These are phyloP conservation scores for Solanum verrucosum DNA, from an alignment of 257 asterid genomes.

Conservation along the genomic window DNA sequence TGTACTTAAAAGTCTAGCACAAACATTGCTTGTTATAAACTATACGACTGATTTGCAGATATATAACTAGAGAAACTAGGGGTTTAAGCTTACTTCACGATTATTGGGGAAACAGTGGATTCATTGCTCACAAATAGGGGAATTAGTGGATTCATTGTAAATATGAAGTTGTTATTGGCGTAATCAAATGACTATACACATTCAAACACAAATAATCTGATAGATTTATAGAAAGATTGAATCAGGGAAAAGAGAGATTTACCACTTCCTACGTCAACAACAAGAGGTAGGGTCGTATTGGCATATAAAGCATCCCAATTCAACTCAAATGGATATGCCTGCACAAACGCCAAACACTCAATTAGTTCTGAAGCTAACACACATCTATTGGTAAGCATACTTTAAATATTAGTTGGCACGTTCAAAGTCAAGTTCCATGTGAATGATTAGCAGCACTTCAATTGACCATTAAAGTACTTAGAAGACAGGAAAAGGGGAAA, in stretches of 20 bases:
- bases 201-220: neutral
- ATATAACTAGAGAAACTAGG: neutral
- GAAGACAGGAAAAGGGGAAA: neutral
- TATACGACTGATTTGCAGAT: neutral
- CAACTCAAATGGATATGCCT: slow-evolving; percentile 71
- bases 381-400: neutral
- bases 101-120: neutral
- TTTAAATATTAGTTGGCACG: neutral
- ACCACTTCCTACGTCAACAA: slow-evolving; percentile 94
- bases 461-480: neutral
- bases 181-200: neutral
- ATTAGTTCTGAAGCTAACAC: neutral
- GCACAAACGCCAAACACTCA: slow-evolving; percentile 7
- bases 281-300: slow-evolving; percentile 62
- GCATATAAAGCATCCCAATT: slow-evolving; percentile 52
- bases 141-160: neutral
- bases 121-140: neutral
- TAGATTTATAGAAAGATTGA: neutral
- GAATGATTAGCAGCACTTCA: neutral
- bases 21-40: neutral
- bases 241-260: slow-evolving; percentile 6
- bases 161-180: neutral
- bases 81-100: neutral
- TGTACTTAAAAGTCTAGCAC: neutral
- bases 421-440: neutral